Conservation (phyloP, 805 yeast genomes). For the Starmerella roubikii region DNA sequence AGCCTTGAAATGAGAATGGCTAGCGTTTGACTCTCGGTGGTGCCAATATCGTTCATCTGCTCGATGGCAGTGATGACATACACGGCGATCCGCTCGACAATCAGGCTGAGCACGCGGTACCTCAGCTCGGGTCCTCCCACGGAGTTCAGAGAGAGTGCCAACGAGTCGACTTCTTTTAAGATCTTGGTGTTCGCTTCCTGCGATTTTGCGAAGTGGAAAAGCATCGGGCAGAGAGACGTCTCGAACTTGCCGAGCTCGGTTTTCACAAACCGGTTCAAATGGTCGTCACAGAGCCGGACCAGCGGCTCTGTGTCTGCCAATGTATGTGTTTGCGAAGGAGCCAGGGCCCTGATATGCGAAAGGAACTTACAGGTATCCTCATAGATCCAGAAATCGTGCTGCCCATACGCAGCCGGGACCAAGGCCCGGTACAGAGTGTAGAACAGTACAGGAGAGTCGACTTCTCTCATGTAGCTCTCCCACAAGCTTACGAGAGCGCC, state of each 20-base stretch:
- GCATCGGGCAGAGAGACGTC: slow-evolving; percentile 6
- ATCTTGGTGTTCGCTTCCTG: slow-evolving; percentile 2
- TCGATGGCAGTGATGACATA: slow-evolving; percentile 17
- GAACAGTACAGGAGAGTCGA: slow-evolving; percentile 8
- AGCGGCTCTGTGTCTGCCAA: slow-evolving; percentile 4
- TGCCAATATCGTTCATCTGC: slow-evolving; percentile 23
- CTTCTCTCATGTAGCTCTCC: slow-evolving; percentile 5
- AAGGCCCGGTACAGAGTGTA: slow-evolving; percentile 16
- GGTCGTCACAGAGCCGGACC: slow-evolving; percentile 5
- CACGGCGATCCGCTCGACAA: slow-evolving; percentile 26
- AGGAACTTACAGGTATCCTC: slow-evolving; percentile 13
- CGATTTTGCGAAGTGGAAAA: not conserved
- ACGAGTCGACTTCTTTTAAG: slow-evolving; percentile 3
- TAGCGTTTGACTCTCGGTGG: slow-evolving; percentile 18
- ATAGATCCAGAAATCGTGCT: slow-evolving; percentile 12
- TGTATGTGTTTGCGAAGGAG: not conserved
- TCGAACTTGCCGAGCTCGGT: slow-evolving; percentile 3
- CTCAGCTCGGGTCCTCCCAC: slow-evolving; percentile 18
- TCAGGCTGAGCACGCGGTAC: slow-evolving; percentile 19
- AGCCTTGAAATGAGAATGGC: slow-evolving; percentile 11
- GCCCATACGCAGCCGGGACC: slow-evolving; percentile 14
- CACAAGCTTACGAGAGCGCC: slow-evolving; percentile 7
- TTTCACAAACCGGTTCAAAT: slow-evolving; percentile 7
- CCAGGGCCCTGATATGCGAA: not conserved
- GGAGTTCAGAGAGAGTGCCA: slow-evolving; percentile 12